Evolutionary conservation across 495 filamentous ascomycete species (phyloP).

Genomic region (Pyrenopolyporus hunteri): DNA sequence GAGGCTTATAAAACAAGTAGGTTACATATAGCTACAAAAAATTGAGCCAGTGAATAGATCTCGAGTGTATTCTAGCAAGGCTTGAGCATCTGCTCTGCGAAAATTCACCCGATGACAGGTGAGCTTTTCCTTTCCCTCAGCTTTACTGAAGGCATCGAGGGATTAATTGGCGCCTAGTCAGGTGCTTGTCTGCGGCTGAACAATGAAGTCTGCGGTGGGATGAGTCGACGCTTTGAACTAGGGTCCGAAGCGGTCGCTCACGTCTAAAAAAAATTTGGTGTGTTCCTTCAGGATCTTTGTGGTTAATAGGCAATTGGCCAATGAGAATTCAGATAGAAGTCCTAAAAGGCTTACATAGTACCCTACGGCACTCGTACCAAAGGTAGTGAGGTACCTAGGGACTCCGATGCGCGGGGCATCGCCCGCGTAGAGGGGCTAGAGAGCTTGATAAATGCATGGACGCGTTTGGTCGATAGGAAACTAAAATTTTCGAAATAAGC

Average conservation of each 20-base stretch:
- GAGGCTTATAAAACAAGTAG: too few relatives aligned
- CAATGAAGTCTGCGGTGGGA: constrained; percentile 30
- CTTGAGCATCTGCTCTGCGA: constrained; percentile 7
- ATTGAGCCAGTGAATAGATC: too few relatives aligned
- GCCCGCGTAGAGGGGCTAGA: constrained; percentile 7
- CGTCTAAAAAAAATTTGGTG: constrained; percentile 15
- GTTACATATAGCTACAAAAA: too few relatives aligned
- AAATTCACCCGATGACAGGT: not conserved
- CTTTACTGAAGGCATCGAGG: constrained; percentile 6
- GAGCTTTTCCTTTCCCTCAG: not conserved
- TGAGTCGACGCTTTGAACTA: constrained; percentile 35
- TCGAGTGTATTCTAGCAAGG: constrained; percentile 2
- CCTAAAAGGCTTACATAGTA: too few relatives aligned
- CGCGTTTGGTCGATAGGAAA: not conserved
- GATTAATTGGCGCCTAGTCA: constrained; percentile 11
- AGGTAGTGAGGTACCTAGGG: too few relatives aligned
- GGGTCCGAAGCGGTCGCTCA: constrained; percentile 30
- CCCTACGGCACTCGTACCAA: too few relatives aligned
- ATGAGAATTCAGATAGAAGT: constrained; percentile 6
- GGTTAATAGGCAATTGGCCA: constrained; percentile 23
- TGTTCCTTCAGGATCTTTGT: constrained; percentile 26
- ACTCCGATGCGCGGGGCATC: constrained; percentile 34
- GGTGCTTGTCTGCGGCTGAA: constrained; percentile 9
- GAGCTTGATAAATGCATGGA: constrained; percentile 25
- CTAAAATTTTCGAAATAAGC: too few relatives aligned